Conservation (phyloP, 179 eudicot genomes). For the Spergularia azorica region DNA sequence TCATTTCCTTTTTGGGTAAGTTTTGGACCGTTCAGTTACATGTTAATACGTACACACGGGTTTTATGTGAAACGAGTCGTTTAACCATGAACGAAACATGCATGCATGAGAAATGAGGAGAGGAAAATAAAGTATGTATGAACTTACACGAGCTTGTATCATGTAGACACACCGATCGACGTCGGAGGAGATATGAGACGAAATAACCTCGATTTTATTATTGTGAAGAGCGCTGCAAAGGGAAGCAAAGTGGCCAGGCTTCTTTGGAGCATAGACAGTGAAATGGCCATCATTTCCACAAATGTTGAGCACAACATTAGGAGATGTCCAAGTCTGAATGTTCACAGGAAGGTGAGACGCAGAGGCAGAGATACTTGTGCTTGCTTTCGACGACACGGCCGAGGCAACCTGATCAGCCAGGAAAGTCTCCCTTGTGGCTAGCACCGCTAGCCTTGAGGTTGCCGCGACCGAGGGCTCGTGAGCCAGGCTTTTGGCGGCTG, state of each 20-base stretch:
- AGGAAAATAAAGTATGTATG: neutral
- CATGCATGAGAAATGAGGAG: neutral
- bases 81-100: neutral
- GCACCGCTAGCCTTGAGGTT: conserved; percentile 29
- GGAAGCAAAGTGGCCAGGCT: conserved; percentile 43
- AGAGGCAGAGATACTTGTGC: conserved; percentile 6
- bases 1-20: too few relatives aligned
- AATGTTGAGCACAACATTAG: conserved; percentile 60
- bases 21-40: too few relatives aligned
- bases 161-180: conserved; percentile 40
- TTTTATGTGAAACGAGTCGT: too few relatives aligned
- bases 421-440: conserved; percentile 47
- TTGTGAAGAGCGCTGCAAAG: conserved; percentile 60
- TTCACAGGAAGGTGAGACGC: conserved; percentile 25
- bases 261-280: conserved; percentile 45
- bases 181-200: conserved; percentile 50
- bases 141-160: conserved; percentile 73
- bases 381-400: neutral
- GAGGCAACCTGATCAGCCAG: conserved; percentile 61
- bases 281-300: conserved; percentile 64
- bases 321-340: conserved; percentile 62
- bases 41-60: too few relatives aligned
- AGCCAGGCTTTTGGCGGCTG: neutral
- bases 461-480: conserved; percentile 30
- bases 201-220: conserved; percentile 49